These are phyloP conservation scores for Thermoascus crustaceus DNA, from an alignment of 2,329 filamentous ascomycete genomes.

Conservation along the genomic window DNA sequence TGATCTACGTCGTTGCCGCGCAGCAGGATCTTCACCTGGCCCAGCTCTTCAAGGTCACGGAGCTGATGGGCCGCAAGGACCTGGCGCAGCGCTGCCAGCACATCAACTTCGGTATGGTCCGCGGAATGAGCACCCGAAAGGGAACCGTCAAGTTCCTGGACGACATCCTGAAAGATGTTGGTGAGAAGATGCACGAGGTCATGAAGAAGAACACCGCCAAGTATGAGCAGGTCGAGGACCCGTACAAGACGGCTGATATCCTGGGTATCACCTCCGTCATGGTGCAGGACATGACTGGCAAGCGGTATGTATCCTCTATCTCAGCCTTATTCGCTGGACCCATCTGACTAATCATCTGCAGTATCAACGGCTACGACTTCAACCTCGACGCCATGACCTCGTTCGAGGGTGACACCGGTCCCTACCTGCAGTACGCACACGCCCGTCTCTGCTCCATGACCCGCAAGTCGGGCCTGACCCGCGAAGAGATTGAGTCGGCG, in stretches of 20 bases:
- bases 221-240: constrained; percentile 82
- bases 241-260: constrained; percentile 71
- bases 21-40: constrained; percentile 59
- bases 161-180: constrained; percentile 69
- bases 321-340: constrained; percentile 29
- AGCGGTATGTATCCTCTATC: constrained; percentile 52
- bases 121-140: constrained; percentile 57
- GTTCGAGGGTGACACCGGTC: constrained; percentile 59
- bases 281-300: constrained; percentile 96
- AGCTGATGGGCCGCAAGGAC: constrained; percentile 54
- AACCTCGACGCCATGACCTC: constrained; percentile 58
- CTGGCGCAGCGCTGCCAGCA: constrained; percentile 52
- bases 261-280: constrained; percentile 92
- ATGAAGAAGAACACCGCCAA: constrained; percentile 88
- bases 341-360: constrained; percentile 40
- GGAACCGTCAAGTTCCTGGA: constrained; percentile 67
- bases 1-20: constrained; percentile 59
- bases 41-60: constrained; percentile 58
- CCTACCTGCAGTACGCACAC: constrained; percentile 58
- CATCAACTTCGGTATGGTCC: constrained; percentile 60
- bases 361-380: constrained; percentile 58
- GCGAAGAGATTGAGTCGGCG: constrained; percentile 43
- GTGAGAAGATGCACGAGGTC: constrained; percentile 94
- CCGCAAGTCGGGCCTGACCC: constrained; percentile 45
- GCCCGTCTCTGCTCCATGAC: constrained; percentile 51